These are phyloP conservation scores for Uncinocarpus reesii DNA, from an alignment of 2,329 filamentous ascomycete species.

Conservation along the genomic window DNA sequence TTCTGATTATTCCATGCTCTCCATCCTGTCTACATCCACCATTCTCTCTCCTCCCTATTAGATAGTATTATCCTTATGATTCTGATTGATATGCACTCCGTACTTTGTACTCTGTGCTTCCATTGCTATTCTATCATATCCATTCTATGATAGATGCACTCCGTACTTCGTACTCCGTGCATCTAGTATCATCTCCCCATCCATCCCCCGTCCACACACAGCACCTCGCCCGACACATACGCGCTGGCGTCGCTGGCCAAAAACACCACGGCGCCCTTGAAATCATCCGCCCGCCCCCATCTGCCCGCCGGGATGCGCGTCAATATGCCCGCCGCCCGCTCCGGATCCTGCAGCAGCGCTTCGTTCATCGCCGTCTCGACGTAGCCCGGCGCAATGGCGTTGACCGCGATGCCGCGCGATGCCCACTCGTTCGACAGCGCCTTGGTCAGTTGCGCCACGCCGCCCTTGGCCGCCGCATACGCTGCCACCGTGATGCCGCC, in stretches of 20 bases:
- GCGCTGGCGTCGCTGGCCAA: slow-evolving; percentile 19
- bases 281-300: slow-evolving; percentile 19
- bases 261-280: slow-evolving; percentile 19
- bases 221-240: slow-evolving; percentile 44
- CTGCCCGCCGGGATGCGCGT: slow-evolving; percentile 17
- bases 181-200: slow-evolving; percentile 75
- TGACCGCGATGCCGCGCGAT: slow-evolving; percentile 66
- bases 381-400: slow-evolving; percentile 82
- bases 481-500: slow-evolving; percentile 81
- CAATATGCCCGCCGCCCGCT: slow-evolving; percentile 58
- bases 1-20: too few relatives aligned
- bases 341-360: slow-evolving; percentile 63
- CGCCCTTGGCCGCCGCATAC: slow-evolving; percentile 78
- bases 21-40: too few relatives aligned
- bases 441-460: slow-evolving; percentile 75
- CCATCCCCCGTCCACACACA: slow-evolving; percentile 85
- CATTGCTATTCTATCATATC: too few relatives aligned
- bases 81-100: too few relatives aligned
- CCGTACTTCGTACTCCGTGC: too few relatives aligned
- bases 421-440: slow-evolving; percentile 81
- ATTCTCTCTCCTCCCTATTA: too few relatives aligned
- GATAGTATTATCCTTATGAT: too few relatives aligned
- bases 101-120: too few relatives aligned
- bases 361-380: slow-evolving; percentile 92
- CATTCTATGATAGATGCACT: too few relatives aligned